Base-by-base conservation (phyloP, 257 asterid genomes). In the Verbascum thapsus region DNA sequence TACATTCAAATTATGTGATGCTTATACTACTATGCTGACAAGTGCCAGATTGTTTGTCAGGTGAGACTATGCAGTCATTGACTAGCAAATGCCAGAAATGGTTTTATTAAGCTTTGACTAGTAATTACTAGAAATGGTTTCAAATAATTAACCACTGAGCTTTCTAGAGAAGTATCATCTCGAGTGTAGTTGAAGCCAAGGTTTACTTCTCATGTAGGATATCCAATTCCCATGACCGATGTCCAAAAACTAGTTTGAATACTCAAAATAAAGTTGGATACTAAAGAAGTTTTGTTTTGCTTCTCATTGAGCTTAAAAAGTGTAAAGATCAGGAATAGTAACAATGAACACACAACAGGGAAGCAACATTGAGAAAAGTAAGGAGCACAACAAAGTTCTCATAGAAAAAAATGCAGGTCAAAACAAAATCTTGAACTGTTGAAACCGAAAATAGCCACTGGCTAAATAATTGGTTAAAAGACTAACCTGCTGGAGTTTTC, bases 401-500 rank as follows among this genome's bases (percentile, higher is more conserved):
- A 7, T 1, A 5, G 16, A n/a, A 2, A 11, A 17, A 58, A 41
- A 16, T 18, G 37, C 30, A 58, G 49, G 41, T 56, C 15, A 15
- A 7, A 42, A 61, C 1, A 53, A 61, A 38, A n/a, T 40, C 8
- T n/a, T 8, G 42, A n/a, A 52, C 58, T 5, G 48, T 7, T 26
- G 10, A 39, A 62, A 23, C 19, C 1, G 16, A 1, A 30, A 6
- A 19, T 55, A 55, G 39, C 19, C 37, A 32, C 17, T 23, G 18
- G 45, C 45, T 23, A 43, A 32, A 63, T 42, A 26, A 42, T 5
- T 43, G 20, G 10, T 34, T 50, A 18, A 53, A 1, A 26, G 53
- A 60, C 73, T 63, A 58, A 83, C 88, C 83, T 83, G 79, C 68
- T 74, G 65, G 75, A 54, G 67, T 34, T 77, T 22, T 70, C 73